Evolutionary conservation across 768 basidiomycete species (phyloP).

Genomic region (Serendipita sp.): DNA sequence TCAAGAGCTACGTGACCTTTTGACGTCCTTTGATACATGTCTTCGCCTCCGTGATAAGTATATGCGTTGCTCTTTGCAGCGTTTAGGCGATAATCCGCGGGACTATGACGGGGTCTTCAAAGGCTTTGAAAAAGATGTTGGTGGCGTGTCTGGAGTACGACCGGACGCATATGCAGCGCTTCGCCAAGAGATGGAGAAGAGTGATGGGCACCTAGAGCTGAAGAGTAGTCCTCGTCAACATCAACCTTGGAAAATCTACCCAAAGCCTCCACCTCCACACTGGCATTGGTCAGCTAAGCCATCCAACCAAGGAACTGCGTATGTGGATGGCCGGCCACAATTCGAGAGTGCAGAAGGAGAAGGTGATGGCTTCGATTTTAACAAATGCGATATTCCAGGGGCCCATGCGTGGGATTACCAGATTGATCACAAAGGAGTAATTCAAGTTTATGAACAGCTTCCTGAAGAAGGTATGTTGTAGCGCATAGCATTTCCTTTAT

Average conservation of each 20-base stretch:
- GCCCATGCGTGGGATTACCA: conserved; percentile 42
- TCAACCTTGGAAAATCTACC: conserved; percentile 76
- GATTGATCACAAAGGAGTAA: conserved; percentile 82
- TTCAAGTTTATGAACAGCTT: conserved; percentile 48
- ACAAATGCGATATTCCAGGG: conserved; percentile 59
- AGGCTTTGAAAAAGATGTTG: conserved; percentile 44
- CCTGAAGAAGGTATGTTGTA: neutral
- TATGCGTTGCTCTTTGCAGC: conserved; percentile 70
- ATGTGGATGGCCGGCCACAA: conserved; percentile 27
- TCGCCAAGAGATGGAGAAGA: conserved; percentile 8
- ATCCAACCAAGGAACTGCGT: conserved; percentile 9
- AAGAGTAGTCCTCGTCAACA: conserved; percentile 20
- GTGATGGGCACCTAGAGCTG: conserved; percentile 12
- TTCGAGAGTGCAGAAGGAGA: conserved; percentile 10
- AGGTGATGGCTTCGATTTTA: conserved; percentile 46
- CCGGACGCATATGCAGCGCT: conserved; percentile 35
- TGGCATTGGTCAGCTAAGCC: conserved; percentile 67
- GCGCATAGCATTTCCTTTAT: neutral
- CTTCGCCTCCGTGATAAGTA: conserved; percentile 92
- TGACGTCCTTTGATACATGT: conserved; percentile 65
- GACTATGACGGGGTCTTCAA: conserved; percentile 73
- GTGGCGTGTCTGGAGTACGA: conserved; percentile 50
- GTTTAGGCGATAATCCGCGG: conserved; percentile 86
- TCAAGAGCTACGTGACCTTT: conserved; percentile 27
- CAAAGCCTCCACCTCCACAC: conserved; percentile 82